Base-by-base conservation (phyloP, 257 asterid species). In the Capsicum chinense region DNA sequence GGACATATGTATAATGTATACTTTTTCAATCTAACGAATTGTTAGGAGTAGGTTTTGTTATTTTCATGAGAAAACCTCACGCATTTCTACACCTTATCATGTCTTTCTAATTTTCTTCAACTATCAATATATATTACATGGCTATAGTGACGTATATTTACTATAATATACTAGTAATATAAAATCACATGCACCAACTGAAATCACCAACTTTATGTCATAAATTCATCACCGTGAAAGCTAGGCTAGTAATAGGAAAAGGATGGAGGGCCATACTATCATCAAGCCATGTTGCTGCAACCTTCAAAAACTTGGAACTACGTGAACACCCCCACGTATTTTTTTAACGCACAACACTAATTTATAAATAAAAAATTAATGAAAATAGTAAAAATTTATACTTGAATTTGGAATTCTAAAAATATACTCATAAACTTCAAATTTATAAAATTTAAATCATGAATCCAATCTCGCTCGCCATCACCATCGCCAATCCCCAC, bases 191-290 rank as follows among this genome's bases (percentile, higher is more conserved):
- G 33, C 33, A 5, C 5, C 7, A n/a, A 58, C 19, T 9, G 21
- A n/a, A 17, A n/a, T 44, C 56, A 42, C 78, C 7, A 12, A n/a
- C 56, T 44, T 9, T 44, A 44, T 5, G 35, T n/a, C 57, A 44
- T 44, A 47, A 71, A 44, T n/a, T 70, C 37, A 70, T 70, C 9
- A 9, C 16, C 79, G 17, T 71, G 48, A 70, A 47, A 19, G 47
- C n/a, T 47, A 26, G 33, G 33, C 33, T 26, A 26, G 33, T 26
- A 71, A 5, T 1, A 19, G 21, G 63, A 52, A 76, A 74, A 52
- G 13, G 64, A 78, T 78, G 82, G 82, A 78, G 9, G 15, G 26
- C 82, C 82, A 78, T 78, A 78, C 82, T 52, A 78, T 78, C 82
- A 54, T 78, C 81, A 5, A 26, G 81, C 33, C 82, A 78, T 78